Base-by-base conservation (phyloP, 768 basidiomycete genomes). In the Harrya chromipes region DNA sequence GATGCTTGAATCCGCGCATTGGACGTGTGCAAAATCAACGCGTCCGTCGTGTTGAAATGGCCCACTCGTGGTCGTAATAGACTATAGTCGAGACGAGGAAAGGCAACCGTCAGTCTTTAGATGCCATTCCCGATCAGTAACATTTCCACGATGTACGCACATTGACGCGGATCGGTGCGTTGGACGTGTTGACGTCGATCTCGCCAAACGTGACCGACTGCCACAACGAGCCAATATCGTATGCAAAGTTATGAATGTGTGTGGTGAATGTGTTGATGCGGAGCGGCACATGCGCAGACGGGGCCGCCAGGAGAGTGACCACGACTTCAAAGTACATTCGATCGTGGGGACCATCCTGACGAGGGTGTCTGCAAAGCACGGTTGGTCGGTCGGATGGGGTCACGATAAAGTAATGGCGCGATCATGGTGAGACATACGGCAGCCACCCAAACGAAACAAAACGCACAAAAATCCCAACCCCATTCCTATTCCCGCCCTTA, bases 401-500 rank as follows among this genome's bases (percentile, higher is more conserved):
- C n/a, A n/a, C 29, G 29, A 29, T n/a, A n/a, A n/a, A n/a, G n/a
- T n/a, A n/a, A n/a, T n/a, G n/a, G n/a, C n/a, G n/a, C n/a, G n/a
- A n/a, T n/a, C n/a, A n/a, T n/a, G n/a, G n/a, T n/a, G n/a, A n/a
- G n/a, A n/a, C n/a, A n/a, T n/a, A n/a, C n/a, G n/a, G n/a, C n/a
- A n/a, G n/a, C n/a, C n/a, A n/a, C n/a, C n/a, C n/a, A n/a, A n/a
- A n/a, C n/a, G n/a, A n/a, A n/a, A n/a, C n/a, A n/a, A n/a, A n/a
- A n/a, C 72, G 50, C 46, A 72, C 75, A 37, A 65, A 74, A 47
- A 75, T 64, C 0, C 74, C 73, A 13, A 74, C 56, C 19, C 72
- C 74, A 33, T 67, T 50, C 34, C 62, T 51, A 8, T 61, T 54
- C 20, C 59, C 61, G 7, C 45, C 47, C 33, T 57, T 64, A 31